phyloP scores from a whole-genome alignment of 164 flowering plant genomes.

The Nelumbo lutea region DNA sequence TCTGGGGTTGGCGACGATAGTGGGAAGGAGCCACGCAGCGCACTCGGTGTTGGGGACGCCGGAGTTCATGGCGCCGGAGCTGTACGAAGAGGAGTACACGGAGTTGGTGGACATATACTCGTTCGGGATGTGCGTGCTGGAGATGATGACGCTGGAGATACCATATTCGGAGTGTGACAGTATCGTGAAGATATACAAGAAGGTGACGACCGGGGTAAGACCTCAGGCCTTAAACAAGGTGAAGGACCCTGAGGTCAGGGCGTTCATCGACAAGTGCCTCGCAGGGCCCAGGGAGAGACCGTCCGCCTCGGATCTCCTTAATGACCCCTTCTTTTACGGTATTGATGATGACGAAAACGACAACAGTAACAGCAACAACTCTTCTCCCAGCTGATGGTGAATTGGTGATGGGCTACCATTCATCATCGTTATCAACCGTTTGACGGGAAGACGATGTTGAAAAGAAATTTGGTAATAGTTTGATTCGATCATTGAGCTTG shows the following conservation, averaged over 20 bases:
- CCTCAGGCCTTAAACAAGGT: slow-evolving; percentile 57
- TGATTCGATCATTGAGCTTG: not conserved
- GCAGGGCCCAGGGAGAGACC: slow-evolving; percentile 57
- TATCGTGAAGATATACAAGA: slow-evolving; percentile 62
- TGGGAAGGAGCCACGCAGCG: slow-evolving; percentile 29
- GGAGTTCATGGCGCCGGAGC: slow-evolving; percentile 17
- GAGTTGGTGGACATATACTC: slow-evolving; percentile 82
- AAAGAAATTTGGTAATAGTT: too few species aligned
- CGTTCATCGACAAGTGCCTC: slow-evolving; percentile 65
- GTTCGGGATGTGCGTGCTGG: slow-evolving; percentile 67
- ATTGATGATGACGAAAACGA: slow-evolving; percentile 43
- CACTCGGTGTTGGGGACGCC: slow-evolving; percentile 81
- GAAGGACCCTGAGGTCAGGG: slow-evolving; percentile 50
- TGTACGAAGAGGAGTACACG: slow-evolving; percentile 72
- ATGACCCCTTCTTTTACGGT: slow-evolving; percentile 53
- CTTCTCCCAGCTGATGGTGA: too few species aligned
- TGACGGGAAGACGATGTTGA: not conserved
- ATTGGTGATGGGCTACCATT: not conserved
- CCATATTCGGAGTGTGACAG: slow-evolving; percentile 72
- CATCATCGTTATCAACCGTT: not conserved
- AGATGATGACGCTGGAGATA: slow-evolving; percentile 67
- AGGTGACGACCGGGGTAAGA: slow-evolving; percentile 57
- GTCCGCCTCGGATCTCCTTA: slow-evolving; percentile 61
- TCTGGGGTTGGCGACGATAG: too few species aligned
- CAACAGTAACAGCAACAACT: too few species aligned